phyloP scores from a whole-genome alignment of 306 rosid species.

The Cucurbita ficifolia region DNA sequence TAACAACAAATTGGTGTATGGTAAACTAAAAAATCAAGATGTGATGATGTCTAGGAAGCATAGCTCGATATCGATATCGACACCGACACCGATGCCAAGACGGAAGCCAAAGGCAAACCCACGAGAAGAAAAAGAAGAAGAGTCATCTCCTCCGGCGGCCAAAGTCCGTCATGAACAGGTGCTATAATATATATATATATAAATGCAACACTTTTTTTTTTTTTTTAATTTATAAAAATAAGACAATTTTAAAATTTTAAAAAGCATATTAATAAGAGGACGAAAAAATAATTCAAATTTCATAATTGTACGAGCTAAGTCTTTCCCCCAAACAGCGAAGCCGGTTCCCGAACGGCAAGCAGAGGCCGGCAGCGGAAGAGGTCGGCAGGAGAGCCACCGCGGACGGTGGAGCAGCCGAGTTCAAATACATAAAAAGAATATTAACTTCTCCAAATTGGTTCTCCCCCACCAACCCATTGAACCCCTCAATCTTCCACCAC shows the following conservation, averaged over 20 bases:
- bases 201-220: no score
- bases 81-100: not conserved
- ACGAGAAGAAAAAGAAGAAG: conserved; percentile 17
- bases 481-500: not conserved
- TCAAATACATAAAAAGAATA: conserved; percentile 32
- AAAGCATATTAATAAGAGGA: no score
- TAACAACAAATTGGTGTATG: not conserved
- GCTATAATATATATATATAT: no score
- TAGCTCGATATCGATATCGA: not conserved
- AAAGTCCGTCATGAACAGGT: conserved; percentile 11
- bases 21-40: not conserved
- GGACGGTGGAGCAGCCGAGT: conserved; percentile 21
- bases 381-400: conserved; percentile 10
- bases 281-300: not conserved
- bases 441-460: not conserved
- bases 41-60: not conserved
- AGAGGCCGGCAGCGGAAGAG: not conserved
- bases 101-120: conserved; percentile 5
- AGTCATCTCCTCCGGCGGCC: conserved; percentile 14
- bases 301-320: not conserved
- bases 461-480: not conserved
- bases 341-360: not conserved
- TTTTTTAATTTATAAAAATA: no score
- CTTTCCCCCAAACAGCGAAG: not conserved
- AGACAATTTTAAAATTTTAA: no score